Evolutionary conservation across 345 rosid genomes (phyloP), one percentile per base, ranked within the genome.

Genomic region (Durio zibethinus): DNA sequence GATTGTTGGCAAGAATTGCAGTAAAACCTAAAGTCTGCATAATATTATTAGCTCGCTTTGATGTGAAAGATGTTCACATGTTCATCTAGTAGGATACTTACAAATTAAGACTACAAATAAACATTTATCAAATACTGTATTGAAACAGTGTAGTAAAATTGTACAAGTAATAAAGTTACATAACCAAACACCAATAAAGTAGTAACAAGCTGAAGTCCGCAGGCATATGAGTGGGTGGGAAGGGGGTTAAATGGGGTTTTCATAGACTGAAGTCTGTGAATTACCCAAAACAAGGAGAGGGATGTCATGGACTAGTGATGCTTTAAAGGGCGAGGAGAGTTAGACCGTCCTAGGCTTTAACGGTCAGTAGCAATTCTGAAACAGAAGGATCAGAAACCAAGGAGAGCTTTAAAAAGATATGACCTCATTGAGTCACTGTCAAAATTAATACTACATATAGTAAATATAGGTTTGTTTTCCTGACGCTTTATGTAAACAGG

Each of bases 201-300:
- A 71, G 21, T 27, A 61, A 36, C 53, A 73, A 78, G 82, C 79
- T 80, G 84, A 80, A 80, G 84, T 79, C 84, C 77, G 76, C 85
- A 68, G 75, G 36, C 1, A 15, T 16, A 57, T 7, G 54, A n/a
- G n/a, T 50, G 54, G 42, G 7, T 10, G 33, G 72, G 16, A 10
- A 45, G 5, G 18, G 33, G 8, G 50, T 12, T 23, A 54, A 10
- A 15, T 27, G 42, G 53, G 38, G 33, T 75, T 43, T 43, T 35
- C 10, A 29, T 8, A 2, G 45, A 54, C 60, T 43, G 71, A 38
- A 43, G 15, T 74, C 73, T 31, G 47, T 43, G 74, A 53, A 47
- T 63, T 52, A 73, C 12, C 16, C 50, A 45, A 45, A 45, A 12
- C 80, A 80, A 74, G 62, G 80, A 64, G 56, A 29, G 25, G 61